phyloP scores from a whole-genome alignment of 371 early-diverging fungal genomes.

The Lichtheimia corymbifera region DNA sequence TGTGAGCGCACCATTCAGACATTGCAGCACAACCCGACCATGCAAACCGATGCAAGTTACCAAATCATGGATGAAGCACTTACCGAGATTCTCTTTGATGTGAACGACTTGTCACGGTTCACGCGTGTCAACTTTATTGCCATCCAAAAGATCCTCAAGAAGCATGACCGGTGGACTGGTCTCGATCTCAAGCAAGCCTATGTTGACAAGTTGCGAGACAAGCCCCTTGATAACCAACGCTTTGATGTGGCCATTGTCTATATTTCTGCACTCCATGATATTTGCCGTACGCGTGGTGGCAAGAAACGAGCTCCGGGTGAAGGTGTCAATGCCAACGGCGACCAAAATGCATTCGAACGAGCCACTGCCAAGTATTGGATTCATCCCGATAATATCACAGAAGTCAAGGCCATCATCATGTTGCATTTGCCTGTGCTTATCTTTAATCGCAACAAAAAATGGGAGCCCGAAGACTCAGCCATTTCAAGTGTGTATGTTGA shows the following conservation, averaged over 20 bases:
- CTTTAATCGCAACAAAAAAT: constrained; percentile 37
- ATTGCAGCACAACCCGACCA: constrained; percentile 16
- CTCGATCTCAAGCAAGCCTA: constrained; percentile 53
- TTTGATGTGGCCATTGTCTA: constrained; percentile 89
- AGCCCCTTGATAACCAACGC: constrained; percentile 86
- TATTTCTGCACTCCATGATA: constrained; percentile 87
- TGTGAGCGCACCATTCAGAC: constrained; percentile 61
- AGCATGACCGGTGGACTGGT: constrained; percentile 85
- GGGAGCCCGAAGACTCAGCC: constrained; percentile 46
- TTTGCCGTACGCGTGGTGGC: constrained; percentile 62
- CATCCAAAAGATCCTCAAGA: constrained; percentile 95
- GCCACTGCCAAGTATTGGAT: constrained; percentile 98
- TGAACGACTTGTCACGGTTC: constrained; percentile 90
- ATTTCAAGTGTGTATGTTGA: constrained; percentile 96
- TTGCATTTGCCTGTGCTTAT: constrained; percentile 93
- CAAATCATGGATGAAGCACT: constrained; percentile 76
- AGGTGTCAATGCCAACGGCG: constrained; percentile 62
- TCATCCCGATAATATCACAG: constrained; percentile 92
- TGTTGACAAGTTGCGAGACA: constrained; percentile 77
- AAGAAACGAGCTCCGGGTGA: constrained; percentile 27
- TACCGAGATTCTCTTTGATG: constrained; percentile 80
- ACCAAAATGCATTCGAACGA: constrained; percentile 81
- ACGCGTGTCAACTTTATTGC: constrained; percentile 93
- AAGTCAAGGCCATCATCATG: constrained; percentile 88
- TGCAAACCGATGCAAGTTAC: constrained; percentile 59